Base-by-base conservation (phyloP, 345 rosid species). In the Cardamine resedifolia region DNA sequence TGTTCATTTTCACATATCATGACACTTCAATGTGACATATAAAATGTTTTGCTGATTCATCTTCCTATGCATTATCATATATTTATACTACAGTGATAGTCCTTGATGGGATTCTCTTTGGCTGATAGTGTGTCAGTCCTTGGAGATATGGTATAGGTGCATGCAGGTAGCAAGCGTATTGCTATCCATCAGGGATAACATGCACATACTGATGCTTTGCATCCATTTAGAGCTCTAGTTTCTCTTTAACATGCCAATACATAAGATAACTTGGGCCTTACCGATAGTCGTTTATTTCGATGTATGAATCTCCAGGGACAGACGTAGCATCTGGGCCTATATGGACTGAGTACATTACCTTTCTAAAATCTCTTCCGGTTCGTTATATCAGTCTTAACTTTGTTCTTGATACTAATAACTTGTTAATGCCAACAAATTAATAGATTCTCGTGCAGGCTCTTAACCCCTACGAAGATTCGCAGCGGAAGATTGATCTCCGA, bases 271-370 rank as follows among this genome's bases (percentile, higher is more conserved):
- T 18, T 49, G 19, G 27, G 49, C 43, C 21, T 66, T 24, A 26
- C 62, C 57, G 43, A 61, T 62, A 70, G 70, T 66, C 4, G n/a
- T 67, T 71, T 67, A 53, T 72, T 75, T 56, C 27, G 64, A 61
- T 84, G 61, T 58, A 11, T 85, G 52, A 76, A 71, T 68, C 81
- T 43, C 55, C 86, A 94, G 98, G 98, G 73, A 77, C 88, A 11
- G 99, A 95, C 77, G 84, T 89, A 52, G 89, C 90, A 84, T 83
- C 97, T 59, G 97, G 99, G 45, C 97, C 97, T 19, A 76, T 91
- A 65, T 95, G 99, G 99, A 80, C 86, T 63, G 99, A 95, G 79
- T 91, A 88, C 85, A 87, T 91, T 58, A 66, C 89, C 69, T 91
- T 87, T 79, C 78, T 95, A 64, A 88, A 88, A 81, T 87, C 96